Percentiles rank a stretch among this genome's conserved stretches.
These are phyloP conservation scores for Lanmaoa pseudosensibilis DNA, from an alignment of 768 basidiomycete genomes.

Conservation along the genomic window DNA sequence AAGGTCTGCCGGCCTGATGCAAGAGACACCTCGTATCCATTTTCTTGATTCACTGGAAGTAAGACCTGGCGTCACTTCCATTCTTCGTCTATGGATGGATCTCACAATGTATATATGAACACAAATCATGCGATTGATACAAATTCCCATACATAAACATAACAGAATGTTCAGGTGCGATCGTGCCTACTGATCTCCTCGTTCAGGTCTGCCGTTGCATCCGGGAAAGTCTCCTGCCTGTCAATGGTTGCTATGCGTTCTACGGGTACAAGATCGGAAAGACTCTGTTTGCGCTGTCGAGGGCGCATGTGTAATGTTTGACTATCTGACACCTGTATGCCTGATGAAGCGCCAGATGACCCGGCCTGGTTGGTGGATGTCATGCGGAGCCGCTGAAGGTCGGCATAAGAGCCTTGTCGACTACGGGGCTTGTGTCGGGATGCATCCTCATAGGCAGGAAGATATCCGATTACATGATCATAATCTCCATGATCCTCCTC, in stretches of 20 bases:
- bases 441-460: slow-evolving; percentile 52
- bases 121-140: slow-evolving; percentile 22
- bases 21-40: neutral
- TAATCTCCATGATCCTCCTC: slow-evolving; percentile 91
- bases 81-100: slow-evolving; percentile 12
- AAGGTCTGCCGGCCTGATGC: slow-evolving; percentile 37
- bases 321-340: slow-evolving; percentile 29
- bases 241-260: slow-evolving; percentile 61
- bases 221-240: slow-evolving; percentile 54
- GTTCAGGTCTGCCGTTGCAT: slow-evolving; percentile 69
- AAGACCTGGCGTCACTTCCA: slow-evolving; percentile 24
- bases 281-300: slow-evolving; percentile 58
- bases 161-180: slow-evolving; percentile 19
- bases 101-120: slow-evolving; percentile 32
- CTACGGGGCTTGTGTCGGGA: slow-evolving; percentile 50
- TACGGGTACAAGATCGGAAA: slow-evolving; percentile 65
- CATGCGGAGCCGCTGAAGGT: slow-evolving; percentile 67
- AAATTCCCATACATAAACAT: slow-evolving; percentile 19
- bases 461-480: slow-evolving; percentile 77
- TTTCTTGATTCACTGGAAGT: slow-evolving; percentile 7
- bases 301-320: slow-evolving; percentile 50
- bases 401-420: slow-evolving; percentile 76
- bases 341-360: slow-evolving; percentile 12
- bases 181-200: slow-evolving; percentile 50
- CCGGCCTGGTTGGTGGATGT: slow-evolving; percentile 18